Base-by-base conservation (phyloP, 2,329 filamentous ascomycete genomes). In the Aspergillus sp. region DNA sequence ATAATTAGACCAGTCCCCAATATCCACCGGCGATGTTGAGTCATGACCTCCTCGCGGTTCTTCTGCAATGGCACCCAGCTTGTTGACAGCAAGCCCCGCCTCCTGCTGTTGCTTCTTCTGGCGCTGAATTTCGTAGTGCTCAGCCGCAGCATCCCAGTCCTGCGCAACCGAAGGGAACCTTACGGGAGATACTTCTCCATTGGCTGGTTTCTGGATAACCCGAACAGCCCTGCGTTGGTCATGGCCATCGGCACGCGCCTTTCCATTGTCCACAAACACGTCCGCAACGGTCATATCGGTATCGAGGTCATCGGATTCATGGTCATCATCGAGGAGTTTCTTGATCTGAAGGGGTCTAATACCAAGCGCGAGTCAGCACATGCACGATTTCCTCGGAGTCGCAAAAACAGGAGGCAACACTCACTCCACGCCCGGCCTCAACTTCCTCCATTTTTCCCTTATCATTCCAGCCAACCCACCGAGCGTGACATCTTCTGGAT, bases 191-290 rank as follows among this genome's bases (percentile, higher is more conserved):
- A 68, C 57, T 2, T 44, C 18, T 22, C 51, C 34, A 15, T 22
- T 15, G 4, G 65, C 48, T 8, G 72, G 70, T 17, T 66, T 69
- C 51, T 71, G 73, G 26, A 74, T 59, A 12, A 76, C 73, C 11
- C 71, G 68, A 3, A 76, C 66, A 1, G 62, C 66, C 5, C 63
- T 70, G 11, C 65, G 64, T 62, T 76, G 74, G 59, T 76, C 74
- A 32, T 65, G 61, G 6, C 70, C 70, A 42, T 76, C 74, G 3
- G 64, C 32, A 9, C 56, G 64, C 5, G 69, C 72, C 44, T 71
- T 72, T 2, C 74, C 74, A 39, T 60, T 67, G 52, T 76, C 67
- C 13, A 76, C 69, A 53, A 73, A 76, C 7, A 76, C 71, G 53
- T 76, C 71, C 2, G 71, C 71, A 18, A 74, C 73, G 0, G 71